These are phyloP conservation scores for Pyrenophora seminiperda DNA, from an alignment of 2,329 filamentous ascomycete genomes.

Conservation along the genomic window DNA sequence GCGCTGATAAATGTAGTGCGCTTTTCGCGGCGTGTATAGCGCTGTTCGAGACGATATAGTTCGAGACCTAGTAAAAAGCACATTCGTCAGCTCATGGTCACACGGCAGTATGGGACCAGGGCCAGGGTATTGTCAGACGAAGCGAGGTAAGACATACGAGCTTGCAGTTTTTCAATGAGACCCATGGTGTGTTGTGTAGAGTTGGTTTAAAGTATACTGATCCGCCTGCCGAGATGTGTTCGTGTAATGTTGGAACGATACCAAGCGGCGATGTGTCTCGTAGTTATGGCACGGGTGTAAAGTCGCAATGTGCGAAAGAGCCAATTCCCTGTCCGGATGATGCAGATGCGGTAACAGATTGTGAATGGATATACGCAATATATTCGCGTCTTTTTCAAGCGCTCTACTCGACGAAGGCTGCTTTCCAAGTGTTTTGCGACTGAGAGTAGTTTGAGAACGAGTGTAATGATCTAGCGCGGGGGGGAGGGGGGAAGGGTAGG, in stretches of 20 bases:
- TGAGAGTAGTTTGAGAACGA: slow-evolving; percentile 4
- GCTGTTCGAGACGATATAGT: slow-evolving; percentile 92
- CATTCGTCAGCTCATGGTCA: slow-evolving; percentile 10
- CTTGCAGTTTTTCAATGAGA: slow-evolving; percentile 49
- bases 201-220: slow-evolving; percentile 2
- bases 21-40: slow-evolving; percentile 89
- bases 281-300: slow-evolving; percentile 25
- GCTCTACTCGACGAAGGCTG: not conserved
- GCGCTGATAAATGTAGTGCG: slow-evolving; percentile 88
- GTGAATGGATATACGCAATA: slow-evolving; percentile 3
- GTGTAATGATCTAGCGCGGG: slow-evolving; percentile 3
- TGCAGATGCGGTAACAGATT: slow-evolving; percentile 26
- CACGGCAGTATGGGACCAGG: slow-evolving; percentile 2
- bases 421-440: not conserved
- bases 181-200: slow-evolving; percentile 40
- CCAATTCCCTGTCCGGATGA: slow-evolving; percentile 30
- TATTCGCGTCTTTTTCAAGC: not conserved
- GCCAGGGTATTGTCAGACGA: slow-evolving; percentile 8
- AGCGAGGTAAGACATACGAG: slow-evolving; percentile 38
- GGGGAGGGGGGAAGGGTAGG: slow-evolving; percentile 1
- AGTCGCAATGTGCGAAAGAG: slow-evolving; percentile 17
- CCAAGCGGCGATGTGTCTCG: slow-evolving; percentile 16
- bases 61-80: slow-evolving; percentile 67
- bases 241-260: slow-evolving; percentile 12
- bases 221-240: slow-evolving; percentile 11